Base-by-base conservation (phyloP, 2,329 filamentous ascomycete species). In the Ophiosphaerella korrae region DNA sequence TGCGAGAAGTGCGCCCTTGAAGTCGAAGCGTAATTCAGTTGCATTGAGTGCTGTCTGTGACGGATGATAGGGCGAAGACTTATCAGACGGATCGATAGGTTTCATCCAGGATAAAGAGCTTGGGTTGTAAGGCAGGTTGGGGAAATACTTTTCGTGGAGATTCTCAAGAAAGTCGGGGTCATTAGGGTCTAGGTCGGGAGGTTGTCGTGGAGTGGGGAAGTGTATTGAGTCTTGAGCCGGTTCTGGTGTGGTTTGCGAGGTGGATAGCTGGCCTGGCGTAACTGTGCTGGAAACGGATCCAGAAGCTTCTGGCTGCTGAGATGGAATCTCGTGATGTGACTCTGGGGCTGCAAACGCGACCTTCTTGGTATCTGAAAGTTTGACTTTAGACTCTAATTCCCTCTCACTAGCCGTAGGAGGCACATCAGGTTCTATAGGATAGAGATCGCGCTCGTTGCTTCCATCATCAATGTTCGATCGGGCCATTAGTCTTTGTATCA, bases 71-170 rank as follows among this genome's bases (percentile, higher is more conserved):
- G 91, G 83, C 2, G 88, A 91, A 36, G 82, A 73, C 37, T 84
- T 86, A 67, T 86, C 82, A 40, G 83, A 73, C 4, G 86, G 85
- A 6, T 73, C 71, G 42, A 88, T 68, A 12, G 88, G 87, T 43
- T 87, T 86, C 84, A 97, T 94, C 93, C 93, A 99, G 16, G 90
- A 89, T 3, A 97, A 84, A 45, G 90, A 88, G 51, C 87, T 86
- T 0, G 92, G 92, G 73, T 97, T 90, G 47, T 92, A 85, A 2
- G 92, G 86, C 1, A 96, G 86, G 55, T 86, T 84, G 11, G 94
- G 92, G 75, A 97, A 99, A 82, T 96, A 99, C 74, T 97, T 96
- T 18, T 86, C 77, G 79, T 96, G 92, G 5, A 99, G 84, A 49
- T 90, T 88, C 40, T 84, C 76, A 50, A 97, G 86, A 77, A 97